Base-by-base conservation (phyloP, 1,139 yeast species). In the Petasospora fabianii region DNA sequence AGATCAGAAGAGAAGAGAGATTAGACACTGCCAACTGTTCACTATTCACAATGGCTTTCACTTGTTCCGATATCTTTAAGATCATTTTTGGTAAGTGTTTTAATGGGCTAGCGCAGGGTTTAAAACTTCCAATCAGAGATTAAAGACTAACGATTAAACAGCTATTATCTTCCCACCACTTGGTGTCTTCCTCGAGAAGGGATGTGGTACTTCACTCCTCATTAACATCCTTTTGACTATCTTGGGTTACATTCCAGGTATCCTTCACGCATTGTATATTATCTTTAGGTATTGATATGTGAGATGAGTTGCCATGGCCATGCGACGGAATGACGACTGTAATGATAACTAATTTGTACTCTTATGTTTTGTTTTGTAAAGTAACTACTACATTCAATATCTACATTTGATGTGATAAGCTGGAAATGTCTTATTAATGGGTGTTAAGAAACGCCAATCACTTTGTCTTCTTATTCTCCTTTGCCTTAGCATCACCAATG, bases 111-210 rank as follows among this genome's bases (percentile, higher is more conserved):
- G 24, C 30, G 18, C n/a, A 6, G 6, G 6, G 20, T 18, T 16
- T 20, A 17, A n/a, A n/a, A n/a, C n/a, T n/a, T n/a, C n/a, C n/a
- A n/a, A n/a, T n/a, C n/a, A n/a, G n/a, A n/a, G n/a, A n/a, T 15
- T 16, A 24, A 9, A 17, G 21, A 11, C 28, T 26, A 26, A 26
- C 28, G 27, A 15, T 3, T 9, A 24, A 11, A 20, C 18, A 62
- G 88, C 88, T 21, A 56, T 81, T 54, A 61, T 83, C 51, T 65
- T 82, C 47, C 90, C 90, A 36, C 90, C 90, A 40, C 63, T 83
- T 47, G 90, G 88, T 47, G 92, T 83, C 14, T 80, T 80, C 62
- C 60, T 80, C 48, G 87, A 82, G 64, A 66, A 71, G 50, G 92
- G 90, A 27, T 77, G 84, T 58, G 62, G 71, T 17, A 57, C 66